phyloP scores from a whole-genome alignment of 202 grass and related monocot species.

The Elaeis oleifera region DNA sequence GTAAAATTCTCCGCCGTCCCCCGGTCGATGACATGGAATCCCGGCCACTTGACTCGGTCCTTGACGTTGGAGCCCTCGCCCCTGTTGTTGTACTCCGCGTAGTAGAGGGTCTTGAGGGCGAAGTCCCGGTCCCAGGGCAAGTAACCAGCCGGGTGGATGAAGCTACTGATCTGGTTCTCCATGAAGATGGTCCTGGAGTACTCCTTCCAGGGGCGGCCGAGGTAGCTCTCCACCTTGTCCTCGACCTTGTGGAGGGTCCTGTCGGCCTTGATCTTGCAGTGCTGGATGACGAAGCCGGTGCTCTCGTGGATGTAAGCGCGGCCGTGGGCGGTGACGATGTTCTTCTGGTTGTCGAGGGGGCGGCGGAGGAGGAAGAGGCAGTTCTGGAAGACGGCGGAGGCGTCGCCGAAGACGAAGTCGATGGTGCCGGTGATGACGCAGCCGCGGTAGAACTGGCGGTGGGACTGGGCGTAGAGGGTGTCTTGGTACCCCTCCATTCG shows the following conservation, averaged over 20 bases:
- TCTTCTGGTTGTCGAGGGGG: neutral
- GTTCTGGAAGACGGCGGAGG: conserved; percentile 2
- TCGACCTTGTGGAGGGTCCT: neutral
- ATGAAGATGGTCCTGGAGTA: conserved; percentile 6
- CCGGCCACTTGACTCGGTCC: neutral
- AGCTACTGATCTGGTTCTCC: neutral
- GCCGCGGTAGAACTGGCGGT: conserved; percentile 7
- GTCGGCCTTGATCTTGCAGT: neutral
- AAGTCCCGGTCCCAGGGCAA: neutral
- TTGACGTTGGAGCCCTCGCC: neutral
- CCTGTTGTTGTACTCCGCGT: conserved; percentile 6
- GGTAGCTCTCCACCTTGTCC: conserved; percentile 3
- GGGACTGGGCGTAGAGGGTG: conserved; percentile 3
- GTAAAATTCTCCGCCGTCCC: neutral
- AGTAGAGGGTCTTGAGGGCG: neutral
- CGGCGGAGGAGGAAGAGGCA: neutral
- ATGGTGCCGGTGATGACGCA: conserved; percentile 14
- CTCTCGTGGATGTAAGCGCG: neutral
- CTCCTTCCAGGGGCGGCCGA: conserved; percentile 18
- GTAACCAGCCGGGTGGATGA: neutral
- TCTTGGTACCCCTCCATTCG: conserved; percentile 9
- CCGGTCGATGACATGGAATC: conserved; percentile 5
- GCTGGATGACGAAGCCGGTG: neutral
- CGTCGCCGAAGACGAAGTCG: conserved; percentile 20
- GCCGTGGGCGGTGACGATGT: no score